Percentiles rank a stretch among this genome's conserved stretches.
Evolutionary conservation across 768 basidiomycete genomes (phyloP).

Genomic region (Lanmaoa pseudosensibilis): DNA sequence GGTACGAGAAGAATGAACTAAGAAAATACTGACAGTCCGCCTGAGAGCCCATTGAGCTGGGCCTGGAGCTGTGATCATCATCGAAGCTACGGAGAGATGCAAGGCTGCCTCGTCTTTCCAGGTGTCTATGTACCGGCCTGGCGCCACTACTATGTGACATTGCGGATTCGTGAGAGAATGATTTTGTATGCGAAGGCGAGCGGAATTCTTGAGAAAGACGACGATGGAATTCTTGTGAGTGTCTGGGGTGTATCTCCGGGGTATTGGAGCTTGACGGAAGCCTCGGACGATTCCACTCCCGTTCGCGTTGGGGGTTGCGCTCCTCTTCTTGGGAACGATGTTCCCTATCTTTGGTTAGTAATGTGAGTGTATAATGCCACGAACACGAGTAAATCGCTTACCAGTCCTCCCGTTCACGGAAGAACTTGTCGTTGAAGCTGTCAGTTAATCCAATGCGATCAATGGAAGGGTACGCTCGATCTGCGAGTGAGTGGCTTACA

Average conservation of each 20-base stretch:
- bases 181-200: slow-evolving; percentile 25
- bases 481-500: slow-evolving; percentile 14
- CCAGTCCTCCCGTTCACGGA: slow-evolving; percentile 15
- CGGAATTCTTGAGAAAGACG: slow-evolving; percentile 31
- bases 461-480: neutral
- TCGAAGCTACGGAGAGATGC: slow-evolving; percentile 45
- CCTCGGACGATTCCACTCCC: slow-evolving; percentile 46
- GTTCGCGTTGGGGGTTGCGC: slow-evolving; percentile 44
- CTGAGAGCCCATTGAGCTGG: slow-evolving; percentile 49
- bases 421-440: slow-evolving; percentile 34
- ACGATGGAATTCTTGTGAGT: slow-evolving; percentile 29
- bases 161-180: slow-evolving; percentile 18
- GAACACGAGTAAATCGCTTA: slow-evolving; percentile 21
- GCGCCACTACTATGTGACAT: slow-evolving; percentile 10
- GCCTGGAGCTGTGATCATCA: slow-evolving; percentile 40
- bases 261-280: slow-evolving; percentile 24
- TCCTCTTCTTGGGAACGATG: slow-evolving; percentile 32
- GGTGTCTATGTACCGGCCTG: slow-evolving; percentile 5
- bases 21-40: slow-evolving; percentile 47
- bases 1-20: neutral
- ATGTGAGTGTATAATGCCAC: slow-evolving; percentile 1
- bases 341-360: slow-evolving; percentile 25
- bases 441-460: neutral
- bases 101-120: slow-evolving; percentile 37
- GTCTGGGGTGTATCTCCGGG: slow-evolving; percentile 26